Evolutionary conservation across 1,139 yeast species (phyloP).

Genomic region (Saccharomyces hybrid): DNA sequence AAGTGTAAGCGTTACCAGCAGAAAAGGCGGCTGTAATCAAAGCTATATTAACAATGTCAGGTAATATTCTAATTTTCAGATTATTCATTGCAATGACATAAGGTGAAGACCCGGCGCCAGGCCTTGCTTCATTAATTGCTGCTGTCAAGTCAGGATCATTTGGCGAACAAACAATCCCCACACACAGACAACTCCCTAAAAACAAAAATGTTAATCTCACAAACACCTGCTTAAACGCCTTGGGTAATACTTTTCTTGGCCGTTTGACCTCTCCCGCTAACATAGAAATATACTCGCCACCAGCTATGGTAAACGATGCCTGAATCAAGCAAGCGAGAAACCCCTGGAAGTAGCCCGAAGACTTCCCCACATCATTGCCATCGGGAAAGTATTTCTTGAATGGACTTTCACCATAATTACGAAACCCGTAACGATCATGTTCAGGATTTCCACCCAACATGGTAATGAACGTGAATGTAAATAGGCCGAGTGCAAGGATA

Average conservation of each 20-base stretch:
- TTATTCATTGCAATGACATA: constrained; percentile 56
- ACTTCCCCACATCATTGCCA: constrained; percentile 36
- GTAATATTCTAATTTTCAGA: constrained; percentile 46
- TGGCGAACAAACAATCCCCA: constrained; percentile 50
- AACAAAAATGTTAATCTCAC: constrained; percentile 64
- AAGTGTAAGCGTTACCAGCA: constrained; percentile 67
- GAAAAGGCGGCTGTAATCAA: constrained; percentile 57
- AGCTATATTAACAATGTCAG: constrained; percentile 56
- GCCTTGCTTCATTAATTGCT: constrained; percentile 40
- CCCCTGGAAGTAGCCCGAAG: constrained; percentile 62
- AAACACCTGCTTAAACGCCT: constrained; percentile 71
- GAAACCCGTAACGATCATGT: constrained; percentile 58
- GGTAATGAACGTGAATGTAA: constrained; percentile 63
- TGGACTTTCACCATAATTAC: constrained; percentile 51
- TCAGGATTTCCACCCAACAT: constrained; percentile 82
- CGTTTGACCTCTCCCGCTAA: constrained; percentile 73
- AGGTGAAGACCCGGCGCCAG: constrained; percentile 58
- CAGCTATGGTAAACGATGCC: constrained; percentile 67
- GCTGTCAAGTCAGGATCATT: constrained; percentile 40
- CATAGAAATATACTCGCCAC: constrained; percentile 80
- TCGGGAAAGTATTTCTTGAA: constrained; percentile 48
- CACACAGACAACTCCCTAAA: constrained; percentile 52
- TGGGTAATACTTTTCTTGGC: constrained; percentile 71
- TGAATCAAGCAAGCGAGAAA: constrained; percentile 54
- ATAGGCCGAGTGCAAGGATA: constrained; percentile 59